phyloP scores from a whole-genome alignment of 176 grass and related monocot genomes.

The Lolium rigidum region DNA sequence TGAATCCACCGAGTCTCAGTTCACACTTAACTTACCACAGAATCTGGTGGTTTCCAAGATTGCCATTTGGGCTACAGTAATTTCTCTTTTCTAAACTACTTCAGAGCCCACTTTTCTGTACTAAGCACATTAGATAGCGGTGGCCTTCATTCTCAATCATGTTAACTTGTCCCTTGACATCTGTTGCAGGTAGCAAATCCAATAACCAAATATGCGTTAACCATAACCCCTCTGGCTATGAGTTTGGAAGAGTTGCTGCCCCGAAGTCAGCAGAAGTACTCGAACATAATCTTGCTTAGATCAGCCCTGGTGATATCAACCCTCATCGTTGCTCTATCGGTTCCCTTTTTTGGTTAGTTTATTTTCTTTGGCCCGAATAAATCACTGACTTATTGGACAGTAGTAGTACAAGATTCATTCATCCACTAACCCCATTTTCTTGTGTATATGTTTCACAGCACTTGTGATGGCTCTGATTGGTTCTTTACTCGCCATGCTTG shows the following conservation, averaged over 20 bases:
- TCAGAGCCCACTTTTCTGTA: background rate
- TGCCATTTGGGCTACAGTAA: constrained; percentile 94
- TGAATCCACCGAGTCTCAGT: constrained; percentile 77
- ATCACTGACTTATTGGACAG: constrained; percentile 21
- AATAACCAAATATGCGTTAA: constrained; percentile 97
- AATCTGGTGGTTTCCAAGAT: constrained; percentile 81
- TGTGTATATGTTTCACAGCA: constrained; percentile 47
- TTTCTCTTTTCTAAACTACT: background rate
- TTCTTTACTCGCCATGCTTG: constrained; percentile 93
- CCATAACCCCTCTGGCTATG: constrained; percentile 80
- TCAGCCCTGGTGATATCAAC: constrained; percentile 74
- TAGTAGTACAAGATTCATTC: background rate
- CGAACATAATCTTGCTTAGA: constrained; percentile 79
- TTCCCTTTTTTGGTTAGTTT: constrained; percentile 88
- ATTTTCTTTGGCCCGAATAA: background rate
- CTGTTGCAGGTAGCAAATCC: constrained; percentile 90
- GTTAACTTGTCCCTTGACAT: background rate
- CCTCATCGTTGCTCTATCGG: constrained; percentile 68
- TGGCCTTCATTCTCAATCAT: background rate
- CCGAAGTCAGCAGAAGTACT: constrained; percentile 64
- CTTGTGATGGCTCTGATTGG: constrained; percentile 95
- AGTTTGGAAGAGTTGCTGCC: constrained; percentile 93
- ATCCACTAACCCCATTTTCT: background rate
- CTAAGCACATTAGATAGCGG: background rate
- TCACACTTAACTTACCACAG: constrained; percentile 91